These are phyloP conservation scores for Citrus sp. DNA, from an alignment of 345 rosid species.

Conservation along the genomic window DNA sequence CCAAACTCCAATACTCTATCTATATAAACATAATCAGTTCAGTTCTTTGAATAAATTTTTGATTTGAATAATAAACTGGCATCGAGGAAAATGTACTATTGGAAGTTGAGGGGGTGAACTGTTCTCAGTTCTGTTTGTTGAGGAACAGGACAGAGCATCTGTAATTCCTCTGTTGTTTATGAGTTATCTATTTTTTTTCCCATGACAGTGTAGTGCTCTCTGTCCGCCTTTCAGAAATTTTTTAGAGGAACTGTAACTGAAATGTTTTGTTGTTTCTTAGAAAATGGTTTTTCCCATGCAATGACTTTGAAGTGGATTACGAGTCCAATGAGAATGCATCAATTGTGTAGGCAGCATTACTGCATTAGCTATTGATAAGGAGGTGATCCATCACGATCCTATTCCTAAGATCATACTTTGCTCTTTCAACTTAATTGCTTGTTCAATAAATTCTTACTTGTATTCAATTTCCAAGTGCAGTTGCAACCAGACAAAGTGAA, in stretches of 20 bases:
- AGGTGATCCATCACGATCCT: conserved; percentile 37
- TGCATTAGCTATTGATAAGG: conserved; percentile 79
- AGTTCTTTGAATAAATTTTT: too few relatives aligned
- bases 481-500: conserved; percentile 93
- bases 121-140: neutral
- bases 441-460: neutral
- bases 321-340: conserved; percentile 74
- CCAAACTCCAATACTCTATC: too few relatives aligned
- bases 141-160: neutral
- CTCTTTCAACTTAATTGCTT: neutral
- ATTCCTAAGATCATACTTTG: neutral
- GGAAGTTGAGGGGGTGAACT: neutral
- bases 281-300: conserved; percentile 22
- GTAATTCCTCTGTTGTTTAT: neutral
- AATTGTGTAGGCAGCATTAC: conserved; percentile 58
- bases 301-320: conserved; percentile 79
- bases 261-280: neutral
- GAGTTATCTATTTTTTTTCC: neutral
- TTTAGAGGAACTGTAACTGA: neutral
- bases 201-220: neutral
- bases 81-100: neutral
- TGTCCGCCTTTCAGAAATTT: neutral
- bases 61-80: neutral
- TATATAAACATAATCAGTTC: too few relatives aligned
- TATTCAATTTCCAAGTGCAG: conserved; percentile 36